phyloP scores from a whole-genome alignment of 2,329 filamentous ascomycete genomes.

The Elsinoe perseae region DNA sequence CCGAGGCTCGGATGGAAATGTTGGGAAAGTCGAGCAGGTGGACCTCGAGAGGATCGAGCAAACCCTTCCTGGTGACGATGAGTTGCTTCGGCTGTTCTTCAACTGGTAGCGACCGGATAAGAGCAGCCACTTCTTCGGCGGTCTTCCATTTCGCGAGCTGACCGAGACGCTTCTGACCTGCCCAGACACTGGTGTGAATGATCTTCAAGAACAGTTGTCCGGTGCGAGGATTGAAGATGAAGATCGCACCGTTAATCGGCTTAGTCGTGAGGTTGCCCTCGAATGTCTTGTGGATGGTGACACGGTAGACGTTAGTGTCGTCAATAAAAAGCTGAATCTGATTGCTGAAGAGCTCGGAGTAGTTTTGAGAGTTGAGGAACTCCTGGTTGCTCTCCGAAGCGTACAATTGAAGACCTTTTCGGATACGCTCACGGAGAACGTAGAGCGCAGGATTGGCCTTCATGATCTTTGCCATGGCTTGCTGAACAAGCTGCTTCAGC shows the following conservation, averaged over 20 bases:
- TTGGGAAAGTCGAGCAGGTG: constrained; percentile 98
- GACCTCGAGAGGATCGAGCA: constrained; percentile 92
- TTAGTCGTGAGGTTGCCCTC: constrained; percentile 98
- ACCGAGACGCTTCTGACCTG: constrained; percentile 96
- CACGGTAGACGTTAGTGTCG: constrained; percentile 97
- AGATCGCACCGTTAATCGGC: constrained; percentile 98
- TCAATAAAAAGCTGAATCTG: constrained; percentile 99
- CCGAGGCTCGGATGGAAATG: constrained; percentile 95
- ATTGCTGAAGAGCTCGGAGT: constrained; percentile 97
- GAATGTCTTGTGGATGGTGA: constrained; percentile 99
- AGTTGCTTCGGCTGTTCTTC: constrained; percentile 99
- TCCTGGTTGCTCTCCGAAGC: constrained; percentile 98
- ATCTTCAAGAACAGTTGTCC: constrained; percentile 98
- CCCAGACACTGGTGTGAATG: constrained; percentile 98
- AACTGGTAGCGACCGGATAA: constrained; percentile 89
- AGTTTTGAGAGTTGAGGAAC: constrained; percentile 98
- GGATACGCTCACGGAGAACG: constrained; percentile 91
- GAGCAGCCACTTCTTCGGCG: constrained; percentile 95
- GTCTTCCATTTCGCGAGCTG: constrained; percentile 99
- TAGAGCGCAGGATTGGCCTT: constrained; percentile 97
- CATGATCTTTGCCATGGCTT: constrained; percentile 99
- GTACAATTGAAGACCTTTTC: constrained; percentile 95
- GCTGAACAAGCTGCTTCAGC: constrained; percentile 87
- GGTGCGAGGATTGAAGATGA: constrained; percentile 99
- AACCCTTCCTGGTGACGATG: constrained; percentile 94